These are phyloP conservation scores for Beta corolliflora DNA, from an alignment of 179 eudicot species.

Conservation along the genomic window DNA sequence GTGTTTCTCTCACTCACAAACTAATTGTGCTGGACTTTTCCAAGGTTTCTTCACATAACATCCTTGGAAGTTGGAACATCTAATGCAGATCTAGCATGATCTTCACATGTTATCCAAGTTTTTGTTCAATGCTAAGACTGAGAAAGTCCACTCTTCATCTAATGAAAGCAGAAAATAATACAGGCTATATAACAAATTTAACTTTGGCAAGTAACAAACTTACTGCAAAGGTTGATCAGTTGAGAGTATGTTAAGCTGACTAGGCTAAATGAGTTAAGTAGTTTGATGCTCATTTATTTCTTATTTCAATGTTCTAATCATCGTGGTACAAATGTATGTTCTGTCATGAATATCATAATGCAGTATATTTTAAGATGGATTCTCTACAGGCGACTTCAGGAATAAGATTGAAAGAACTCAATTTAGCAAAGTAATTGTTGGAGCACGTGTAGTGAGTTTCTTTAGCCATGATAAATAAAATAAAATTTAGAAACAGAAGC, in stretches of 20 bases:
- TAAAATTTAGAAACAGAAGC: neutral
- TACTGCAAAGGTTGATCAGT: neutral
- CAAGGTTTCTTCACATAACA: neutral
- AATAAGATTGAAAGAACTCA: neutral
- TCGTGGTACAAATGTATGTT: neutral
- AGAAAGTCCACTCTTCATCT: neutral
- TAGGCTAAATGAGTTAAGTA: neutral
- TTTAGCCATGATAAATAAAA: neutral
- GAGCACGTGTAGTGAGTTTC: no score
- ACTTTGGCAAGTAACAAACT: neutral
- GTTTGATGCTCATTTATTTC: neutral
- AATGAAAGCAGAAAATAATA: neutral
- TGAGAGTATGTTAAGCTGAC: neutral
- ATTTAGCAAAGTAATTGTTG: no score
- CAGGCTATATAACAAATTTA: neutral
- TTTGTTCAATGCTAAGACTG: neutral
- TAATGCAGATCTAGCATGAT: neutral
- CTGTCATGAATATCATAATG: conserved; percentile 1
- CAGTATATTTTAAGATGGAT: neutral
- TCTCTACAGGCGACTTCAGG: neutral
- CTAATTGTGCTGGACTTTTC: neutral
- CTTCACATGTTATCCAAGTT: neutral
- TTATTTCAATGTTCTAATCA: neutral
- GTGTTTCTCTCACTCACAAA: neutral
- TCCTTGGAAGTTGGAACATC: neutral